A percentile compares a stretch with the other conserved stretches of the same genome.
These are phyloP conservation scores for Lasiodiplodia sp. DNA, from an alignment of 2,329 filamentous ascomycete genomes.

Conservation along the genomic window DNA sequence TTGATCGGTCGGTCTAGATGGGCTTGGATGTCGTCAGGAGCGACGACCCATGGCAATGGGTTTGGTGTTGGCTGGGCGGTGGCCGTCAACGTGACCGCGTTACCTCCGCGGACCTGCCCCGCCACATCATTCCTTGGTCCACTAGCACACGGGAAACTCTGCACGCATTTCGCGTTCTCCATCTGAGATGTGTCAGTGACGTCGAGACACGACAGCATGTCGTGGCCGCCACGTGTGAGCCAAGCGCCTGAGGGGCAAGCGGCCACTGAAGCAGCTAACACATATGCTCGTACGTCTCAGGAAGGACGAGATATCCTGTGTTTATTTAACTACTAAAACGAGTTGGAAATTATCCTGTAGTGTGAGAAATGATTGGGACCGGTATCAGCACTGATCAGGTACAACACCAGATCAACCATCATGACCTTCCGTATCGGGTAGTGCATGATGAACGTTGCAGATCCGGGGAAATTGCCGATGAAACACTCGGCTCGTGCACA, in stretches of 20 bases:
- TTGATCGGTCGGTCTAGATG: not conserved
- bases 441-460: slow-evolving; percentile 7
- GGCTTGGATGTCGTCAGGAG: not conserved
- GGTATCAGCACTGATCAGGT: not conserved
- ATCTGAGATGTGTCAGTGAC: not conserved
- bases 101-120: not conserved
- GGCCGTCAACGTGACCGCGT: slow-evolving; percentile 6
- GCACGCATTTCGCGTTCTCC: not conserved
- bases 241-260: not conserved
- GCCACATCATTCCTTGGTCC: not conserved
- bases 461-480: slow-evolving; percentile 14
- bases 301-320: not conserved
- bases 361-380: not conserved
- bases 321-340: not conserved
- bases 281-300: no score
- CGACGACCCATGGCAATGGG: not conserved
- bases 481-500: slow-evolving; percentile 5
- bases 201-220: not conserved
- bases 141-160: not conserved
- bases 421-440: slow-evolving; percentile 10
- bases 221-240: not conserved
- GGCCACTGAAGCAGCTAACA: not conserved
- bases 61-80: not conserved
- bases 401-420: slow-evolving; percentile 8
- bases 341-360: not conserved